Conservation (phyloP, 345 rosid species). For the Acer saccharum region DNA sequence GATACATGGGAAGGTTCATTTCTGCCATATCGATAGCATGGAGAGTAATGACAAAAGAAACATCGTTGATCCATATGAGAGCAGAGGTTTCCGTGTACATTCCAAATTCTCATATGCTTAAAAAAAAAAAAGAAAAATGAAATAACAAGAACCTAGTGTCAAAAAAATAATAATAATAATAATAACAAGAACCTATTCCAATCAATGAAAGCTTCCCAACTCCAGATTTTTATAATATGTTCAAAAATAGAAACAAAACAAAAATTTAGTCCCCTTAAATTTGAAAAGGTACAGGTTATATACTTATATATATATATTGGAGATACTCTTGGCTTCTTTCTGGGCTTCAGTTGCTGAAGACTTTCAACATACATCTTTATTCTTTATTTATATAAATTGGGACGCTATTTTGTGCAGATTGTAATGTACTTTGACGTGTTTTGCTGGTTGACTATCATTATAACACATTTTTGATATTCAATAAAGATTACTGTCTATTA, state of each 20-base stretch:
- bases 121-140: not conserved
- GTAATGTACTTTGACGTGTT: not conserved
- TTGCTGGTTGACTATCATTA: not conserved
- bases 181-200: not conserved
- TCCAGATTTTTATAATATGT: not conserved
- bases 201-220: not conserved
- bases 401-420: not conserved
- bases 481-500: not conserved
- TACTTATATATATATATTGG: no score
- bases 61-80: not conserved
- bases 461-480: not conserved
- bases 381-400: not conserved
- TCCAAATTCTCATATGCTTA: not conserved
- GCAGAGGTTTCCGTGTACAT: not conserved
- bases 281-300: not conserved
- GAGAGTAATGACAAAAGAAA: not conserved
- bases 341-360: not conserved
- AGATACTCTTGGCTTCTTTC: not conserved
- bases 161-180: no score
- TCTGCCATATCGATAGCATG: not conserved
- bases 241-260: not conserved
- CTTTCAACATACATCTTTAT: not conserved
- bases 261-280: not conserved
- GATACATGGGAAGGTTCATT: not conserved
- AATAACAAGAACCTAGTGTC: not conserved